Percentiles rank a stretch among this genome's conserved stretches.
Conservation (phyloP, 2,329 filamentous ascomycete species). For the Arthroderma uncinatum region DNA sequence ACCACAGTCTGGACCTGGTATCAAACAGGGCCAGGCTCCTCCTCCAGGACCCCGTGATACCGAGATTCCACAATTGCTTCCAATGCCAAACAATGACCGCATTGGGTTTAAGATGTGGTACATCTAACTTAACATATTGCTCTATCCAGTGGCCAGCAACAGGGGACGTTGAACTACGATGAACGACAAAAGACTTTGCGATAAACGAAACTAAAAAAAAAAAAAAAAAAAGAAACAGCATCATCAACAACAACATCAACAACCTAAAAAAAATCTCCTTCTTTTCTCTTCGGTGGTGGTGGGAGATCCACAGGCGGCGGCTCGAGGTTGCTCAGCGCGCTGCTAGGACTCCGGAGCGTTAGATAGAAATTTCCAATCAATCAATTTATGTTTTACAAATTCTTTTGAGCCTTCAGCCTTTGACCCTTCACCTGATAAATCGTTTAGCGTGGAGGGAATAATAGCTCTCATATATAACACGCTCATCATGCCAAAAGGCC, state of each 20-base stretch:
- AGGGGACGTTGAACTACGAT: neutral
- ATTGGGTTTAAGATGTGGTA: conserved; percentile 33
- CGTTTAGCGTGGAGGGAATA: no score
- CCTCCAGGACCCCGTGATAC: conserved; percentile 21
- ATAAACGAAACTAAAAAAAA: neutral
- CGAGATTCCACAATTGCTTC: conserved; percentile 26
- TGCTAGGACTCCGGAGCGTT: conserved; percentile 2
- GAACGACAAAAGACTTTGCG: neutral
- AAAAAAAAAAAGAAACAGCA: neutral
- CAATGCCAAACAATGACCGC: conserved; percentile 24
- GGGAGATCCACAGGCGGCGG: conserved; percentile 5
- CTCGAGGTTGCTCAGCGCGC: conserved; percentile 2
- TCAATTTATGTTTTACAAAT: neutral
- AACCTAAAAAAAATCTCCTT: neutral
- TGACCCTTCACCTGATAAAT: no score
- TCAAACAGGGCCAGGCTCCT: conserved; percentile 24
- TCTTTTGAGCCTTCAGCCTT: neutral
- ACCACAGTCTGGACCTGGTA: conserved; percentile 30
- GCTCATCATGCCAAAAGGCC: no score
- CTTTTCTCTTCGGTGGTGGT: neutral
- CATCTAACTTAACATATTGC: conserved; percentile 19
- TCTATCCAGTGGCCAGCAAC: neutral
- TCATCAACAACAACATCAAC: neutral
- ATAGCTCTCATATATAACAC: no score
- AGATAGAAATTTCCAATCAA: neutral